These are phyloP conservation scores for Diaporthe capsici DNA, from an alignment of 2,329 filamentous ascomycete genomes.

Conservation along the genomic window DNA sequence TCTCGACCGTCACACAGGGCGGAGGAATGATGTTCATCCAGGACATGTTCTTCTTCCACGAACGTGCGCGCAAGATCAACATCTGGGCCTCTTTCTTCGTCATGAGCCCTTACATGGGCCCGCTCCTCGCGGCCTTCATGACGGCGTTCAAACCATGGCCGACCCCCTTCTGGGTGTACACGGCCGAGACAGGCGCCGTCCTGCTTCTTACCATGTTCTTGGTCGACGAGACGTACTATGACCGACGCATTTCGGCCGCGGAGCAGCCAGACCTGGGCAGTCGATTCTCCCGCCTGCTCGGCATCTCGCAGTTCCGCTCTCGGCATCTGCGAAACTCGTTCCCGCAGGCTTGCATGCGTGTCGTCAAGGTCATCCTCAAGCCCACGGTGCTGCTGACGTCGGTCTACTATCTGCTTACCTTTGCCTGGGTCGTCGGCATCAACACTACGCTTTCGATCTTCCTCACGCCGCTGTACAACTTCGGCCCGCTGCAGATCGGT, in stretches of 20 bases:
- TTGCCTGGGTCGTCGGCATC: constrained; percentile 68
- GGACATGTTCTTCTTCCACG: constrained; percentile 73
- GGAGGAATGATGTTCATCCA: constrained; percentile 67
- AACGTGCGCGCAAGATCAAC: constrained; percentile 65
- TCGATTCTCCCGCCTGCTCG: constrained; percentile 48
- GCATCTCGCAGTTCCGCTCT: constrained; percentile 53
- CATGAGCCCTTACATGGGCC: constrained; percentile 60
- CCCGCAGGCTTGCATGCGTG: constrained; percentile 55
- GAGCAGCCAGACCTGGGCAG: constrained; percentile 54
- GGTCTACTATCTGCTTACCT: constrained; percentile 56
- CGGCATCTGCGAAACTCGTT: constrained; percentile 57
- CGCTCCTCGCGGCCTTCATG: constrained; percentile 63
- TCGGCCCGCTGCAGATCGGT: constrained; percentile 64
- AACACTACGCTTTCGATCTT: constrained; percentile 70
- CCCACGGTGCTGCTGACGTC: constrained; percentile 54
- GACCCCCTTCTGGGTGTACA: constrained; percentile 63
- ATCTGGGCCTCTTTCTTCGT: constrained; percentile 61
- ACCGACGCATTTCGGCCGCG: constrained; percentile 55
- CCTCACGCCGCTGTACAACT: constrained; percentile 63
- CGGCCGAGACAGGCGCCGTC: constrained; percentile 54
- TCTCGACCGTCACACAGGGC: constrained; percentile 60
- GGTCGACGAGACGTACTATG: constrained; percentile 65
- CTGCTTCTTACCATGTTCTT: constrained; percentile 58
- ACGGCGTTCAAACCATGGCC: constrained; percentile 61
- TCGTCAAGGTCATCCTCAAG: constrained; percentile 55